phyloP scores from a whole-genome alignment of 805 yeast species.

The Metschnikowia picachoensis region DNA sequence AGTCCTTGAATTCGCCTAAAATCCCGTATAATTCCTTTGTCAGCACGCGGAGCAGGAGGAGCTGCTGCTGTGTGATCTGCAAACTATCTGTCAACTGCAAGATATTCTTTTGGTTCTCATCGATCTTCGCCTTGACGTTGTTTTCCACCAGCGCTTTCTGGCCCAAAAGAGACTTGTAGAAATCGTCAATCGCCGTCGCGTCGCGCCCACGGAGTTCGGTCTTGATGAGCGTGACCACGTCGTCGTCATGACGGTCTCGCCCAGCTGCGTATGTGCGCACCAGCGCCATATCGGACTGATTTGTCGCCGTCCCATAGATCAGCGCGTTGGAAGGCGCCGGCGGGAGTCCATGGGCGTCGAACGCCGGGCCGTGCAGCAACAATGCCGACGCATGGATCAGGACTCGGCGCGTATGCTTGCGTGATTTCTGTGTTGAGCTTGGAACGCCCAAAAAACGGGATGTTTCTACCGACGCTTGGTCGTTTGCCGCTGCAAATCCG shows the following conservation, averaged over 20 bases:
- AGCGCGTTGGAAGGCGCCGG: slow-evolving; percentile 20
- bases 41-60: slow-evolving; percentile 56
- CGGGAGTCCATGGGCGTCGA: slow-evolving; percentile 12
- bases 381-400: slow-evolving; percentile 19
- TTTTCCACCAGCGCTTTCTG: slow-evolving; percentile 48
- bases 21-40: slow-evolving; percentile 60
- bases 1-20: slow-evolving; percentile 51
- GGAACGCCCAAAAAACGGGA: slow-evolving; percentile 6
- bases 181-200: slow-evolving; percentile 69
- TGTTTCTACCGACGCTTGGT: not conserved
- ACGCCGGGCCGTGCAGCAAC: slow-evolving; percentile 8
- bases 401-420: slow-evolving; percentile 16
- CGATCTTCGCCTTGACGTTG: slow-evolving; percentile 56
- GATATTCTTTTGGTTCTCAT: slow-evolving; percentile 60
- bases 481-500: not conserved
- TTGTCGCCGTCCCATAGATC: slow-evolving; percentile 14
- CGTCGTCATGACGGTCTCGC: slow-evolving; percentile 11
- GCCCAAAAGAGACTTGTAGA: slow-evolving; percentile 50
- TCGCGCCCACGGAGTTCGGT: slow-evolving; percentile 56
- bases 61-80: slow-evolving; percentile 57
- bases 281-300: slow-evolving; percentile 13
- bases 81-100: slow-evolving; percentile 58
- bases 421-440: slow-evolving; percentile 5
- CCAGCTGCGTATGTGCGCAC: slow-evolving; percentile 7
- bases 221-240: slow-evolving; percentile 18